phyloP scores from a whole-genome alignment of 148 eudicot genomes.

The Chenopodium suecicum region DNA sequence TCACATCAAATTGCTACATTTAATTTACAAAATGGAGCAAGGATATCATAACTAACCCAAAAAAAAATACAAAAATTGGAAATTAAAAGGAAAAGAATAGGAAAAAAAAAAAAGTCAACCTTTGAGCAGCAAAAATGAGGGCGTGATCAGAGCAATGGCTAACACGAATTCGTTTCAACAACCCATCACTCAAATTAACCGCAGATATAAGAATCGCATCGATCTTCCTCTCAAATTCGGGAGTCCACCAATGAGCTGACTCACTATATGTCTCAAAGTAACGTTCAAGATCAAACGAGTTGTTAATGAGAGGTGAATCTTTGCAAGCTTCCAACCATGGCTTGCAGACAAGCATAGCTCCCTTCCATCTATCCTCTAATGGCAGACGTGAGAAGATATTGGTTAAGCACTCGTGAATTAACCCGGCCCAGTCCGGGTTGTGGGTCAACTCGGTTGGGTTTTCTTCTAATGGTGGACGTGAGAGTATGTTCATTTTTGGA shows the following conservation, averaged over 20 bases:
- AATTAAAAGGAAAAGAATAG: neutral
- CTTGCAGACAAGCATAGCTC: slow-evolving; percentile 70
- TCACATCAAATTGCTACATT: neutral
- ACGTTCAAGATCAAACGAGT: slow-evolving; percentile 59
- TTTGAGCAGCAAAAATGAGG: slow-evolving; percentile 52
- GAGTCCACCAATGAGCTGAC: slow-evolving; percentile 71
- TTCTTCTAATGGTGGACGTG: neutral
- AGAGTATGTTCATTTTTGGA: neutral
- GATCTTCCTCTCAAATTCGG: slow-evolving; percentile 59
- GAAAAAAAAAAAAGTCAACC: slow-evolving; percentile 34
- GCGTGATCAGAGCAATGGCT: slow-evolving; percentile 82
- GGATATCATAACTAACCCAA: neutral
- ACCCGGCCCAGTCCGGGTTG: slow-evolving; percentile 66
- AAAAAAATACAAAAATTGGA: neutral
- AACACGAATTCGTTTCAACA: slow-evolving; percentile 54
- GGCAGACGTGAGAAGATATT: slow-evolving; percentile 71
- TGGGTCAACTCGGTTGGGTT: slow-evolving; percentile 17
- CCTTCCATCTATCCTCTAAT: slow-evolving; percentile 63
- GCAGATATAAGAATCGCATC: slow-evolving; percentile 48
- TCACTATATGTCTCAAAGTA: slow-evolving; percentile 57
- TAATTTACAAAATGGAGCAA: neutral
- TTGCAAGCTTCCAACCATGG: slow-evolving; percentile 66
- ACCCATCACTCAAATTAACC: slow-evolving; percentile 56
- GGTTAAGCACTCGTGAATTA: slow-evolving; percentile 69
- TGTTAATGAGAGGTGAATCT: slow-evolving; percentile 67